Conservation (phyloP, 306 rosid genomes). For the Spatholobus suberectus region DNA sequence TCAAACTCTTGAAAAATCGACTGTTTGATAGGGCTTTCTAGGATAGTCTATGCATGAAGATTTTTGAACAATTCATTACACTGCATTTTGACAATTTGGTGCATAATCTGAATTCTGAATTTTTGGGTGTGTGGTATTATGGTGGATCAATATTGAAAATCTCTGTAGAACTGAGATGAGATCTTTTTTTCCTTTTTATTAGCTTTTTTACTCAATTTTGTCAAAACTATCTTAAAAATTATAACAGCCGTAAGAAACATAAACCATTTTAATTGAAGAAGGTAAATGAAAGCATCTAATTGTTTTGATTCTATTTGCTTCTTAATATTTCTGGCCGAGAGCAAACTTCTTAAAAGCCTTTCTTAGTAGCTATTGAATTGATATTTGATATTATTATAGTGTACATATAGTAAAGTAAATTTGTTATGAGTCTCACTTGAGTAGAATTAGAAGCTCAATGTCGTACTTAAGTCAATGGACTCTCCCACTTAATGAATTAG, state of each 20-base stretch:
- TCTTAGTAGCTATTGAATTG: not conserved
- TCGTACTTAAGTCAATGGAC: not conserved
- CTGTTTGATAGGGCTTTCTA: constrained; percentile 20
- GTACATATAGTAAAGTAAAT: not conserved
- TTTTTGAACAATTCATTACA: not conserved
- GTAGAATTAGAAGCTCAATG: not conserved
- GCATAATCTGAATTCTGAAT: constrained; percentile 7
- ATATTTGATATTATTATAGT: not conserved
- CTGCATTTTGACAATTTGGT: constrained; percentile 2
- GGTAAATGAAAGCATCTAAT: constrained; percentile 8
- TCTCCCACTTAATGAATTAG: not conserved
- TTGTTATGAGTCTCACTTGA: not conserved
- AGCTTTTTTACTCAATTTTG: not conserved
- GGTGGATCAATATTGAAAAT: constrained; percentile 9
- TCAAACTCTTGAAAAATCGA: not conserved
- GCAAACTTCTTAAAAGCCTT: not conserved
- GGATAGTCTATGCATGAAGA: constrained; percentile 15
- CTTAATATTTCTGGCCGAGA: not conserved
- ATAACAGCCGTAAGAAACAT: not conserved
- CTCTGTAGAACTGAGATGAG: not conserved
- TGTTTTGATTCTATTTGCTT: constrained; percentile 3
- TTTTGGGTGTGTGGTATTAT: not conserved
- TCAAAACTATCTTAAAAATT: constrained; percentile 10
- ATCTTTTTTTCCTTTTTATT: not conserved
- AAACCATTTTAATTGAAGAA: not conserved